These are phyloP conservation scores for Pythium scleroteichum DNA, from an alignment of 352 stramenopile genomes.

Conservation along the genomic window DNA sequence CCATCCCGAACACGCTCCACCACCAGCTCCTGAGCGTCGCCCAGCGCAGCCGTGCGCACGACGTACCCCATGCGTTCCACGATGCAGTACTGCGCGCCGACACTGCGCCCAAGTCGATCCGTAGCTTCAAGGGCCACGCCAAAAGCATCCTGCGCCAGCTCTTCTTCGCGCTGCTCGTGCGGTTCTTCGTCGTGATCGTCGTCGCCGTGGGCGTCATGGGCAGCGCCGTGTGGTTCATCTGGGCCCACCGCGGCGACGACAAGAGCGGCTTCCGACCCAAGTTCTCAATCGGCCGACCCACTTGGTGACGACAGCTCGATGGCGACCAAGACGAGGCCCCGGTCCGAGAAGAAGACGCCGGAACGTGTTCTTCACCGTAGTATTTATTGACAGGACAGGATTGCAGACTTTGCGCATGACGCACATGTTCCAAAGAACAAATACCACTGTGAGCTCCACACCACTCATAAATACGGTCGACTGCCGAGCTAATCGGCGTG, in stretches of 20 bases:
- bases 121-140: conserved; percentile 56
- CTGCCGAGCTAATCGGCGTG: no score
- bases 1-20: conserved; percentile 22
- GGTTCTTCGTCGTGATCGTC: conserved; percentile 47
- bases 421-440: no score
- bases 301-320: conserved; percentile 1
- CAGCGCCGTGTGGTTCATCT: conserved; percentile 25
- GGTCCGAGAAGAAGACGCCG: background rate
- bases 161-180: conserved; percentile 60
- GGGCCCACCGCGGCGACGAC: conserved; percentile 8
- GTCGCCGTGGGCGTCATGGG: conserved; percentile 40
- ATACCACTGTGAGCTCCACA: no score
- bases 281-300: conserved; percentile 2
- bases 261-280: background rate
- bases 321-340: background rate
- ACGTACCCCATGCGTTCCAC: conserved; percentile 19
- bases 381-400: conserved; percentile 1
- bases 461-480: no score
- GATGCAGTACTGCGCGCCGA: conserved; percentile 41
- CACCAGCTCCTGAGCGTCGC: conserved; percentile 23
- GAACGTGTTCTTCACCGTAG: background rate
- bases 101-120: conserved; percentile 55
- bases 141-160: conserved; percentile 60
- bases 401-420: no score
- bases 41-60: conserved; percentile 15